Conservation (phyloP, 345 rosid species). For the Brassica incana region DNA sequence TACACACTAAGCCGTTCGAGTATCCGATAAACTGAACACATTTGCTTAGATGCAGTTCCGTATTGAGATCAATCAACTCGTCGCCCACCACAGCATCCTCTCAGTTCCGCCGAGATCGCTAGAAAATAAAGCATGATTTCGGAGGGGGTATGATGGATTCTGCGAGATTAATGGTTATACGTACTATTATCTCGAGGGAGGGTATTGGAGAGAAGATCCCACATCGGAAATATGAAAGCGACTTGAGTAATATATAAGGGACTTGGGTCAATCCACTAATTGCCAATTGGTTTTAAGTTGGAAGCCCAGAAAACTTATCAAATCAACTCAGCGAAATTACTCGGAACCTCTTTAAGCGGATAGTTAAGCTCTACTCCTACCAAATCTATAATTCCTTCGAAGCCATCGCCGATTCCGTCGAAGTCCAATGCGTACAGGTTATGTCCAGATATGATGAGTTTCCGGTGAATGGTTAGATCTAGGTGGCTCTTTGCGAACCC, state of each 20-base stretch:
- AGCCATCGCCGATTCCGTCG: constrained; percentile 18
- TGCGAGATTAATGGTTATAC: no score
- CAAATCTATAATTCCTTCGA: constrained; percentile 25
- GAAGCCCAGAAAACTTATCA: no score
- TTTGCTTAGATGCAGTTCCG: constrained; percentile 9
- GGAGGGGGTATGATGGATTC: no score
- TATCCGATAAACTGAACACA: constrained; percentile 48
- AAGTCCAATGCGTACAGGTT: constrained; percentile 27
- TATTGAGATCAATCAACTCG: constrained; percentile 36
- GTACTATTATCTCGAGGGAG: no score
- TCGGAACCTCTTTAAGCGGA: constrained; percentile 32
- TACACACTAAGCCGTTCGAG: constrained; percentile 48
- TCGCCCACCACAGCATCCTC: constrained; percentile 23
- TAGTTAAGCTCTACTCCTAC: constrained; percentile 26
- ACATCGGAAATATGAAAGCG: no score
- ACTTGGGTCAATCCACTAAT: no score
- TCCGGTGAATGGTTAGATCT: constrained; percentile 14
- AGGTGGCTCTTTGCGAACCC: constrained; percentile 43
- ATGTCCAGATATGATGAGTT: constrained; percentile 26
- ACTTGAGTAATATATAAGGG: no score
- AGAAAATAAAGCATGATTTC: no score
- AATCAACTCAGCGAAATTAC: constrained; percentile 20
- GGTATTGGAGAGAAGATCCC: no score
- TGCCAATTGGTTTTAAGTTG: no score
- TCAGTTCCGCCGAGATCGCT: no score